These are phyloP conservation scores for Aspergillus niger DNA, from an alignment of 2,329 filamentous ascomycete species.

Conservation along the genomic window DNA sequence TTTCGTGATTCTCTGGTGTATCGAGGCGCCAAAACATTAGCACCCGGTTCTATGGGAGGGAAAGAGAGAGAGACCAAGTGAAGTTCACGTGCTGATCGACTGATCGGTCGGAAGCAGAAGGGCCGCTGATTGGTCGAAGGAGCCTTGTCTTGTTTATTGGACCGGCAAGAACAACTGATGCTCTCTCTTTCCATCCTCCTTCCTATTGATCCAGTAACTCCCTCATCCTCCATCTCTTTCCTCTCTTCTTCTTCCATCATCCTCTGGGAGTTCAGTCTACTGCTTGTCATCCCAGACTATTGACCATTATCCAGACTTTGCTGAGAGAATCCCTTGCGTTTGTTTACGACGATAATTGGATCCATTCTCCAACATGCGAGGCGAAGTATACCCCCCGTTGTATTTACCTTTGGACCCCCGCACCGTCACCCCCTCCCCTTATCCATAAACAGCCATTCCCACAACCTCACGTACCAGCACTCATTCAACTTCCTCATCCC, in stretches of 20 bases:
- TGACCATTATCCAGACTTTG: background rate
- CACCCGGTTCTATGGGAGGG: background rate
- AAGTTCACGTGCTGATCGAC: background rate
- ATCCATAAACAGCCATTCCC: conserved; percentile 14
- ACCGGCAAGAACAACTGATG: conserved; percentile 14
- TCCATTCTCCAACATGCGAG: conserved; percentile 35
- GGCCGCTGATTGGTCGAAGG: conserved; percentile 12
- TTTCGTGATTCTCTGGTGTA: background rate
- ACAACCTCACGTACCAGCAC: background rate
- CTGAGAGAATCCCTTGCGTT: background rate
- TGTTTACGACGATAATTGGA: background rate
- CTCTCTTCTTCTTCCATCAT: background rate
- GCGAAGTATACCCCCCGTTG: conserved; percentile 33
- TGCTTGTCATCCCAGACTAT: background rate
- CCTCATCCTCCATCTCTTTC: conserved; percentile 8
- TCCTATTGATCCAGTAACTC: conserved; percentile 2
- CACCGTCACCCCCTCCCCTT: conserved; percentile 22
- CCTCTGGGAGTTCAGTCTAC: background rate
- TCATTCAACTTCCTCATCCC: background rate
- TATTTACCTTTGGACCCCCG: conserved; percentile 25
- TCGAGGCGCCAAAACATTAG: background rate
- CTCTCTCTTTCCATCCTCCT: background rate
- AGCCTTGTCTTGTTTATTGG: conserved; percentile 12
- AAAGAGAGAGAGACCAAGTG: background rate
- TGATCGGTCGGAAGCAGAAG: conserved; percentile 4